phyloP scores from a whole-genome alignment of 2,329 filamentous ascomycete species.

The Ramularia endophylla region DNA sequence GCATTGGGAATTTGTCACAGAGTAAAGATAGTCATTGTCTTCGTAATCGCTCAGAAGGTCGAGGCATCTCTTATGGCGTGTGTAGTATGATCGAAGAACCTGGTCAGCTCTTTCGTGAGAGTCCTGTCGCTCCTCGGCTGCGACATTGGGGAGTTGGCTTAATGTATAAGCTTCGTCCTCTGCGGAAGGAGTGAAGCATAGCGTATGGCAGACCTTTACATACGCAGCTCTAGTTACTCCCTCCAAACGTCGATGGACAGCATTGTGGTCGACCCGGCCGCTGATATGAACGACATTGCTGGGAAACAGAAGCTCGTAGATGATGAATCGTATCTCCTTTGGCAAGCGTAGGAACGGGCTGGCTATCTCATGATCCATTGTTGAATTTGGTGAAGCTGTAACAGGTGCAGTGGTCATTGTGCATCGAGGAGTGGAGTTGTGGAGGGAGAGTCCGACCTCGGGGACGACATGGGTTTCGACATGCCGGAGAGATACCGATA shows the following conservation, averaged over 20 bases:
- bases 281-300: background rate
- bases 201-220: constrained; percentile 1
- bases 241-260: background rate
- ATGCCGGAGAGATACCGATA: no score
- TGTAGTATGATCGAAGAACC: background rate
- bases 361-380: no score
- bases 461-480: no score
- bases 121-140: background rate
- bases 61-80: background rate
- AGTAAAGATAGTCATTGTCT: background rate
- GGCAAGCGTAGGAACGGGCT: constrained; percentile 1
- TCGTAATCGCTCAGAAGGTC: background rate
- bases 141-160: background rate
- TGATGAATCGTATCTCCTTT: background rate
- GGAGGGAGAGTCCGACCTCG: no score
- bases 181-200: background rate
- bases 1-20: background rate
- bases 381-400: no score
- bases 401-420: no score
- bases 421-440: no score
- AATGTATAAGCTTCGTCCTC: constrained; percentile 1
- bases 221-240: background rate
- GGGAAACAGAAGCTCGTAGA: background rate
- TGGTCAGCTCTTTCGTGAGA: background rate
- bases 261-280: background rate